A percentile compares a stretch with the other conserved stretches of the same genome.
These are phyloP conservation scores for Daucus carota DNA, from an alignment of 129 eudicot genomes.

Conservation along the genomic window DH1_v3.0 NC_030387.2:7430001-7430500, in stretches of 20 bases:
- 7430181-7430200: slow-evolving; percentile 18
- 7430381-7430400: slow-evolving; percentile 87
- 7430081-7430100: slow-evolving; percentile 46
- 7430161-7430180: slow-evolving; percentile 34
- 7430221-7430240: slow-evolving; percentile 64
- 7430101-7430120: slow-evolving; percentile 65
- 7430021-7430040: slow-evolving; percentile 66
- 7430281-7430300: slow-evolving; percentile 83
- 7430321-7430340: slow-evolving; percentile 77
- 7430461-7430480: slow-evolving; percentile 81
- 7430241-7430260: slow-evolving; percentile 70
- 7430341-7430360: slow-evolving; percentile 90
- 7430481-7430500: slow-evolving; percentile 47
- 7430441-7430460: slow-evolving; percentile 66
- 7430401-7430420: slow-evolving; percentile 77
- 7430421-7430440: slow-evolving; percentile 50
- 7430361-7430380: slow-evolving; percentile 76
- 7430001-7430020: slow-evolving; percentile 85
- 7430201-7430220: slow-evolving; percentile 60
- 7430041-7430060: slow-evolving; percentile 60
- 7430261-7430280: slow-evolving; percentile 57
- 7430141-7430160: slow-evolving; percentile 62
- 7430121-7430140: slow-evolving; percentile 78
- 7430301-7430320: slow-evolving; percentile 89
- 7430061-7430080: slow-evolving; percentile 68